Evolutionary conservation across 1,284 basidiomycete species (phyloP).

Genomic region (Cutaneotrichosporon daszewskae): DNA sequence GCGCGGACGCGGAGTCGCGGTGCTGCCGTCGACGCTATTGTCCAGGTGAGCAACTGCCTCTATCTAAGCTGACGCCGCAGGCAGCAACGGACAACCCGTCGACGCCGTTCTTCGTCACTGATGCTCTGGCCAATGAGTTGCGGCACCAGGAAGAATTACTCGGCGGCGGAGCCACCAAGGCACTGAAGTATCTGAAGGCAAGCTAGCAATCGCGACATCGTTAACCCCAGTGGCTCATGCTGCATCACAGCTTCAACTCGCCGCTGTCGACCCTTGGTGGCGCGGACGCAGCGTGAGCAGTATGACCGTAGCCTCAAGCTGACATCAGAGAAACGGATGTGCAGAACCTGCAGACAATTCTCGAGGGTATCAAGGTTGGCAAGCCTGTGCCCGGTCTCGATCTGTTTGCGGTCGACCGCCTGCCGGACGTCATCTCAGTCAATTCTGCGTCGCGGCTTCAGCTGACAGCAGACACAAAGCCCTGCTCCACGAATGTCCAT

Average conservation of each 20-base stretch:
- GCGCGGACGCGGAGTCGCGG: conserved; percentile 13
- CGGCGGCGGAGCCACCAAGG: conserved; percentile 24
- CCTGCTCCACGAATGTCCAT: conserved; percentile 18
- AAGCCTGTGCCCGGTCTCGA: conserved; percentile 13
- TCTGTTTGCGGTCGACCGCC: conserved; percentile 17
- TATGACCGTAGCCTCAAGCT: neutral
- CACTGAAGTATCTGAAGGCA: conserved; percentile 33
- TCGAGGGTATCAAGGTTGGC: too few species aligned
- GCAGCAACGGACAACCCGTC: conserved; percentile 3
- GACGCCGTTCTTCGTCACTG: conserved; percentile 17
- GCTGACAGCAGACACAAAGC: conserved; percentile 9
- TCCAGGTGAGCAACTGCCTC: conserved; percentile 19
- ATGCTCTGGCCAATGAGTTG: conserved; percentile 27
- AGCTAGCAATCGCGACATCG: too few species aligned
- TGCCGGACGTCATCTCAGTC: conserved; percentile 19
- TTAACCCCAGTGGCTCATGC: conserved; percentile 30
- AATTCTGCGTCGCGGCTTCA: neutral
- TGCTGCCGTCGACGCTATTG: conserved; percentile 24
- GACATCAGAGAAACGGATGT: too few species aligned
- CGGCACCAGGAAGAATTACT: conserved; percentile 21
- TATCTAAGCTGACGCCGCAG: conserved; percentile 3
- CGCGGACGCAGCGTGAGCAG: neutral
- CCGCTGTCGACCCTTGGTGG: conserved; percentile 18
- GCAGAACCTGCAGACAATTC: too few species aligned
- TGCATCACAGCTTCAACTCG: conserved; percentile 30